Percentiles rank a stretch among this genome's conserved stretches.
phyloP scores from a whole-genome alignment of 768 basidiomycete species.

The Boletus vinaceobasis region DNA sequence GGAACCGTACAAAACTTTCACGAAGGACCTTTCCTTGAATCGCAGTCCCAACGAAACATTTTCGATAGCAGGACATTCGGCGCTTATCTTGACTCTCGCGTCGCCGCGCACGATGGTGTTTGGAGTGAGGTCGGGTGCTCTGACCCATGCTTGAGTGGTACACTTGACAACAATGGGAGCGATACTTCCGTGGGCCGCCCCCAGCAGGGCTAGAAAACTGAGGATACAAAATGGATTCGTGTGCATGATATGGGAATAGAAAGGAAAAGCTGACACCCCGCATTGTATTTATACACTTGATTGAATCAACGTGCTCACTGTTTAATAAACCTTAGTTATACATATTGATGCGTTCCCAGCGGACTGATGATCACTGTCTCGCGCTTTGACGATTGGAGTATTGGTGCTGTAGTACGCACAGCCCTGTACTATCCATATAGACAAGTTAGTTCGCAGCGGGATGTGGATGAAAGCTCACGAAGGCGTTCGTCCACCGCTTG shows the following conservation, averaged over 20 bases:
- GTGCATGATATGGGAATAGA: neutral
- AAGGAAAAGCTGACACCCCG: neutral
- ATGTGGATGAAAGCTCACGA: too few species aligned
- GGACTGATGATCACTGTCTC: too few species aligned
- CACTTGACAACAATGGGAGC: neutral
- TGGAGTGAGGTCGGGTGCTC: conserved; percentile 18
- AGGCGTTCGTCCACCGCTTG: neutral
- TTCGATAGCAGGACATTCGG: conserved; percentile 8
- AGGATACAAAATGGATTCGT: neutral
- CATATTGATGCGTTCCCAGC: too few species aligned
- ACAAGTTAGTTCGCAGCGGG: too few species aligned
- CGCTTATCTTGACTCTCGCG: conserved; percentile 15
- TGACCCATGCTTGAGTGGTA: conserved; percentile 14
- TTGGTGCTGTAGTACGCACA: too few species aligned
- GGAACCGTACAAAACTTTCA: conserved; percentile 8
- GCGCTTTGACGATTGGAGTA: too few species aligned
- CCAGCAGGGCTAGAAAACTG: neutral
- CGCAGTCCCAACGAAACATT: conserved; percentile 7
- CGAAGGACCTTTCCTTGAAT: conserved; percentile 21
- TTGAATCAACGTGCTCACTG: too few species aligned
- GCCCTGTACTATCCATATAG: too few species aligned
- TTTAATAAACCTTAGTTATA: too few species aligned
- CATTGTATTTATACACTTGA: too few species aligned
- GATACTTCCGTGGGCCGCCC: neutral
- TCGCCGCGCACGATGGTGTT: conserved; percentile 8